Conservation (phyloP, 164 flowering plant genomes). For the Pachysandra terminalis region DNA sequence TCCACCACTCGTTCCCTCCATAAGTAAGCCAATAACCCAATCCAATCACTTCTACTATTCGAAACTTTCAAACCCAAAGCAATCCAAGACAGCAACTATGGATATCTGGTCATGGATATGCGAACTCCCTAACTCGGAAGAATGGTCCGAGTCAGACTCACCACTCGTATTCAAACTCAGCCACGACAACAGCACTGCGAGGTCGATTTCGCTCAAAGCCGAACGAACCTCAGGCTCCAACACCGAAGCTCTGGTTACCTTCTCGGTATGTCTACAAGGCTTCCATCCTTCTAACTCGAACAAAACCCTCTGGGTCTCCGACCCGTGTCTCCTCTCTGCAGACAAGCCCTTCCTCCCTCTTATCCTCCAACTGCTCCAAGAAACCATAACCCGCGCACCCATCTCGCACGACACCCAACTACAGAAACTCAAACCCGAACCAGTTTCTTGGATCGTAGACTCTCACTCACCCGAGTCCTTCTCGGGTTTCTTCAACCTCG, state of each 20-base stretch:
- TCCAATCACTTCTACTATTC: not conserved
- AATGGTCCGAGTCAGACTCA: slow-evolving; percentile 46
- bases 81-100: slow-evolving; percentile 32
- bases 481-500: slow-evolving; percentile 58
- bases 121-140: slow-evolving; percentile 49
- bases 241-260: slow-evolving; percentile 40
- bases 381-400: slow-evolving; percentile 65
- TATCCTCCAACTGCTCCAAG: slow-evolving; percentile 76
- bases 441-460: slow-evolving; percentile 54
- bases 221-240: slow-evolving; percentile 42
- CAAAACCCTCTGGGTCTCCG: slow-evolving; percentile 69
- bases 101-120: slow-evolving; percentile 90
- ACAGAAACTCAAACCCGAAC: slow-evolving; percentile 49
- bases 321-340: slow-evolving; percentile 55
- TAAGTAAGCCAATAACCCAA: slow-evolving; percentile 20
- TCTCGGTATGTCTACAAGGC: slow-evolving; percentile 46
- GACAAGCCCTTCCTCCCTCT: slow-evolving; percentile 65
- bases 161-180: slow-evolving; percentile 38
- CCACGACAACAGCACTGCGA: slow-evolving; percentile 20
- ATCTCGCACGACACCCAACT: slow-evolving; percentile 36
- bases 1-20: slow-evolving; percentile 46
- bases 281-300: slow-evolving; percentile 23
- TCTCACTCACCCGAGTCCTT: slow-evolving; percentile 66
- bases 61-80: too few species aligned
- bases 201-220: slow-evolving; percentile 60